Evolutionary conservation across 768 basidiomycete species (phyloP).

Genomic region (Leccinum disarticulatum): DNA sequence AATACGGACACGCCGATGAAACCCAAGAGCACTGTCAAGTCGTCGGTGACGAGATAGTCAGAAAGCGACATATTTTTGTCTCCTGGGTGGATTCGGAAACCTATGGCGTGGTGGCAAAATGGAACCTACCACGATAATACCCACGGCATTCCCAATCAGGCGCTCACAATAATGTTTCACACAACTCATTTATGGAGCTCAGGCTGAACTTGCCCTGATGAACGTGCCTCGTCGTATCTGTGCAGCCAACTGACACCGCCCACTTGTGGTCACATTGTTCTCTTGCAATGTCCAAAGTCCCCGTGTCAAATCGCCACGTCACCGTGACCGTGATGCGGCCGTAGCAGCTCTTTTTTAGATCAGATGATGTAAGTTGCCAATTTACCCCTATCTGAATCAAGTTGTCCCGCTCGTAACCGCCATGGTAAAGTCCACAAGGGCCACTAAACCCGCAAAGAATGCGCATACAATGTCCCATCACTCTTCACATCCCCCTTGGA

Average conservation of each 20-base stretch:
- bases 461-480: constrained; percentile 33
- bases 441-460: constrained; percentile 5
- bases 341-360: background rate
- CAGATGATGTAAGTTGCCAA: background rate
- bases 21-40: constrained; percentile 73
- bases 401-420: background rate
- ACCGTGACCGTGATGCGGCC: background rate
- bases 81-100: background rate
- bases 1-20: constrained; percentile 77
- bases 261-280: background rate
- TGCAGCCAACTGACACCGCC: background rate
- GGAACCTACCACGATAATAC: background rate
- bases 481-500: constrained; percentile 52
- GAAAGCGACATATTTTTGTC: constrained; percentile 41
- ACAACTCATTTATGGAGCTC: background rate
- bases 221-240: background rate
- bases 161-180: too few species aligned
- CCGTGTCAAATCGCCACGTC: background rate
- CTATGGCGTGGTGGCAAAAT: background rate
- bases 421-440: constrained; percentile 12
- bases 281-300: background rate
- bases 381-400: constrained; percentile 6
- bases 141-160: too few species aligned
- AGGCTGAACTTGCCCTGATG: too few species aligned
- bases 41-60: constrained; percentile 71